Evolutionary conservation across 169 alveolate species (phyloP).

Genomic region (Plasmodium ovale): DNA sequence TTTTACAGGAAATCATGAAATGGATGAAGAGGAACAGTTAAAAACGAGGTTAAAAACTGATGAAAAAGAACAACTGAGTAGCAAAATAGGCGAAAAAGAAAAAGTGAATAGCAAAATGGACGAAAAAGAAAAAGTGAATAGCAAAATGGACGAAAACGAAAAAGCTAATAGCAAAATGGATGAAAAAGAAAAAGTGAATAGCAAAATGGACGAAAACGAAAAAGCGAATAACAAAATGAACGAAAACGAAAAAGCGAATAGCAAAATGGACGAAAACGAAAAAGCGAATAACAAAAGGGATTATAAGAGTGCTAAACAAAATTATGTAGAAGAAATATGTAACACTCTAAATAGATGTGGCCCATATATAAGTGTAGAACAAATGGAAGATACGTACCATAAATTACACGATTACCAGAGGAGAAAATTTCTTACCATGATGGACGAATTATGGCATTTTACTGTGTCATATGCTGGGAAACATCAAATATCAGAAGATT

Average conservation of each 20-base stretch:
- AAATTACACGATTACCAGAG: conserved; percentile 17
- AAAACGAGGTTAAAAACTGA: too few species aligned
- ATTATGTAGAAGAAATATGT: neutral
- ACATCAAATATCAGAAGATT: neutral
- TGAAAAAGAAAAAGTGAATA: too few species aligned
- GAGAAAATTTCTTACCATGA: conserved; percentile 10
- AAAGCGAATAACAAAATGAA: too few species aligned
- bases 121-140: too few species aligned
- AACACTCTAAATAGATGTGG: neutral
- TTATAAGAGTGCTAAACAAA: neutral
- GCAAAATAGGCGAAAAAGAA: too few species aligned
- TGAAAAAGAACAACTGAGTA: too few species aligned
- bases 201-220: too few species aligned
- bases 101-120: neutral
- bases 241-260: too few species aligned
- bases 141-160: too few species aligned
- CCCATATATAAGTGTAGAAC: neutral
- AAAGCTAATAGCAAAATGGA: too few species aligned
- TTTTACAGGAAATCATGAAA: neutral
- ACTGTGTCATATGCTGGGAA: conserved; percentile 7
- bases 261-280: neutral
- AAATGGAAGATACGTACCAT: neutral
- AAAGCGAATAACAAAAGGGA: neutral
- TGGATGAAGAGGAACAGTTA: neutral
- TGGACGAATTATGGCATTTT: conserved; percentile 4